Evolutionary conservation across 2,329 filamentous ascomycete genomes (phyloP), one percentile per base, ranked within the genome.

Genomic region (Penicillium glabrum): DNA sequence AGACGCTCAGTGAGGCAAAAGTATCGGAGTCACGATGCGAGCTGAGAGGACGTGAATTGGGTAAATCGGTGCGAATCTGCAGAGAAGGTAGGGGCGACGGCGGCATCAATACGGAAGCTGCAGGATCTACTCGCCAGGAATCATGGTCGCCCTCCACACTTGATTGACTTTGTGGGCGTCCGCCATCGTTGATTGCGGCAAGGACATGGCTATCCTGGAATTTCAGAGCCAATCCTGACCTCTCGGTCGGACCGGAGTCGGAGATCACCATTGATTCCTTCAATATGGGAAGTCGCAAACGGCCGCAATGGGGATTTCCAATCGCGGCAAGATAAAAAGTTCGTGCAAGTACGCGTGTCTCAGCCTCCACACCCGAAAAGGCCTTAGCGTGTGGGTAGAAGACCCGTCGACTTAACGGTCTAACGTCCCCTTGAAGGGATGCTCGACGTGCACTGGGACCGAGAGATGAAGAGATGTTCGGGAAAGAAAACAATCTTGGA

Each of bases 1-100:
- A 80, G 19, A 71, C 54, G 59, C 75, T 78, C 24, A 74, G 70
- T n/a, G 74, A 72, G 29, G 77, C 60, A 31, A 67, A 64, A 31
- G 64, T 53, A 54, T 79, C 76, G 23, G 63, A 60, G 26, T 75
- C 72, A 45, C 67, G 66, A 33, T 62, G 59, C 13, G 71, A 67
- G 37, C 65, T 72, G 54, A 67, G 61, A 2, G 70, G 68, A 26
- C 61, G 63, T 29, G 56, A 33, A 29, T 37, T 62, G 16, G 66
- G 53, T 27, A 74, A 53, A 54, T 75, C 73, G 51, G 73, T 75
- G 23, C 71, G 70, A 53, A 75, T 69, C 46, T 75, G 70, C 7
- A 75, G 67, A 16, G 70, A 66, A 5, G 71, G 72, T 26, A 67
- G 58, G 45, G 58, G 57, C 46, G 57, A 57, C 23, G 46, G 29